Evolutionary conservation across 2,329 filamentous ascomycete genomes (phyloP).

Genomic region (Aspergillus ochraceus): DNA sequence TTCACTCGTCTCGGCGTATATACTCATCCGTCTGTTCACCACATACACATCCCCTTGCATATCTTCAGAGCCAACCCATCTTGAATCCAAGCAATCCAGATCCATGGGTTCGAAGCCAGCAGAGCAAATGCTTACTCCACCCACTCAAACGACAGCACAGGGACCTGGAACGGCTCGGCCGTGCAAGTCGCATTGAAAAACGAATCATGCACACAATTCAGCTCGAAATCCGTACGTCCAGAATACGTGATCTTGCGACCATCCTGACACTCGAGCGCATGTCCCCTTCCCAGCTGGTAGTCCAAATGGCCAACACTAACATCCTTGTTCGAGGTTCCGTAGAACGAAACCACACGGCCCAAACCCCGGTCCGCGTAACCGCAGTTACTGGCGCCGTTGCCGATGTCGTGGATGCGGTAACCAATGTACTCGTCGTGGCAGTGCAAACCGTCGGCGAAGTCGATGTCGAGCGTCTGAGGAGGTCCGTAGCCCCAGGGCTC

Average conservation of each 20-base stretch:
- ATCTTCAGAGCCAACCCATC: too few relatives aligned
- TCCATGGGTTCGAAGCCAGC: too few relatives aligned
- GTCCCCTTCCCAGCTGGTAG: slow-evolving; percentile 25
- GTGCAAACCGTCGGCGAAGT: slow-evolving; percentile 24
- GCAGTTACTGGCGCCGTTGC: slow-evolving; percentile 27
- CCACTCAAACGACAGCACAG: slow-evolving; percentile 27
- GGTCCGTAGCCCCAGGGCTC: slow-evolving; percentile 32
- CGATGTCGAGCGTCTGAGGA: slow-evolving; percentile 24
- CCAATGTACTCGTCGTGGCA: slow-evolving; percentile 31
- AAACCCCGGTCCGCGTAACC: slow-evolving; percentile 26
- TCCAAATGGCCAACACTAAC: slow-evolving; percentile 22
- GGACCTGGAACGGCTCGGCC: slow-evolving; percentile 25
- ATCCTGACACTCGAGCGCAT: slow-evolving; percentile 28
- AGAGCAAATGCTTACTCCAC: slow-evolving; percentile 4
- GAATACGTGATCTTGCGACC: slow-evolving; percentile 29
- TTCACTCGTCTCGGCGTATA: neutral
- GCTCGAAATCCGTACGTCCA: slow-evolving; percentile 23
- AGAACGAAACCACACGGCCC: slow-evolving; percentile 29
- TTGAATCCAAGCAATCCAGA: too few relatives aligned
- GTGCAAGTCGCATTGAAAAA: slow-evolving; percentile 31
- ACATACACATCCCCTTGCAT: too few relatives aligned
- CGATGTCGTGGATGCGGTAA: slow-evolving; percentile 31
- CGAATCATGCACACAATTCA: slow-evolving; percentile 26
- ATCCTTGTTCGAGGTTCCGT: slow-evolving; percentile 24
- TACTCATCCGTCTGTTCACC: too few relatives aligned